Base-by-base conservation (phyloP, 768 basidiomycete genomes). In the Ramaria sp. region DNA sequence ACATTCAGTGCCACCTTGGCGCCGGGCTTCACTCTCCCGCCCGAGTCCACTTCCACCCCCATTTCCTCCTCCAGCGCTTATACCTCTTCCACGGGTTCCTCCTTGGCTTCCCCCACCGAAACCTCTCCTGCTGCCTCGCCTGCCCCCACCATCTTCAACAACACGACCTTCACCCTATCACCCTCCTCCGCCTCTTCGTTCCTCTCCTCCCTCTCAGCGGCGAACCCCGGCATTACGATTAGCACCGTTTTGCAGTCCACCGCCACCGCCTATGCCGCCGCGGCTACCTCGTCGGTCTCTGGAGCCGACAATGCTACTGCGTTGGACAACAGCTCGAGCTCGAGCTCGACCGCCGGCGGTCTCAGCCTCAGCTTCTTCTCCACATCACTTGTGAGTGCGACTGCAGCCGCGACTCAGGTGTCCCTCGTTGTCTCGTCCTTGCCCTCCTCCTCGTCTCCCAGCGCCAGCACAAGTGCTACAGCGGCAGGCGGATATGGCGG, bases 131-230 rank as follows among this genome's bases (percentile, higher is more conserved):
- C 44, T 55, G 18, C 48, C 62, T 0, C 59, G 15, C 7, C 7
- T 13, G 48, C 60, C 25, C 60, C 65, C 18, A 49, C 58, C 7
- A 67, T 67, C 4, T 62, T 73, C 38, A 50, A 64, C 3, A 59
- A 71, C 15, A 63, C 66, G 20, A 78, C 76, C 0, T 65, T 67
- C 25, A 76, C 74, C 1, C 61, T 80, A 41, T 64, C 68, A 24
- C 74, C 76, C 8, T 59, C 69, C 10, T 68, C 73, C 30, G 77
- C 74, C 3, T 66, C 70, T 15, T 69, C 66, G 44, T 57, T 75
- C 20, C 60, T 77, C 15, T 64, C 73, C 1, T 71, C 69, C 55
- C 58, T 74, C 25, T 57, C 65, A n/a, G 67, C 66, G 16, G 56
- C 15, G 8, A 53, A 44, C 22, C 41, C 52, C 5, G 43, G 53